phyloP scores from a whole-genome alignment of 352 stramenopile species.

The Pythium biforme region DNA sequence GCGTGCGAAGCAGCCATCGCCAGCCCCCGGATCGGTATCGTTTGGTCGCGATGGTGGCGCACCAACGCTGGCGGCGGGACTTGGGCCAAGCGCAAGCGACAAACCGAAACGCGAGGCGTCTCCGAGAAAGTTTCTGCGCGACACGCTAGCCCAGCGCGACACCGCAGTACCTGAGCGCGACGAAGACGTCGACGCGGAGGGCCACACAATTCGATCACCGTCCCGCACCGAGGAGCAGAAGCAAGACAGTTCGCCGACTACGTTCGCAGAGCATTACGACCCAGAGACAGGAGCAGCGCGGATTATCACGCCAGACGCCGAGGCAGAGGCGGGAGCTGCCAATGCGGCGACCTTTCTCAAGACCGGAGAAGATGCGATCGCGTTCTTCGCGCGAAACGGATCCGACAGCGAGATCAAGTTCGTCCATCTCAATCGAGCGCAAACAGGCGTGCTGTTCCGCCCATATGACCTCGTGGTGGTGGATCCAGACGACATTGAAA shows the following conservation, averaged over 20 bases:
- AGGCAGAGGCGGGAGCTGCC: slow-evolving; percentile 49
- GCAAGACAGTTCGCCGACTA: slow-evolving; percentile 24
- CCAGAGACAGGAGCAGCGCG: slow-evolving; percentile 39
- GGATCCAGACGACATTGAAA: slow-evolving; percentile 65
- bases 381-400: slow-evolving; percentile 93
- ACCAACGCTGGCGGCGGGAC: not conserved
- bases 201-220: slow-evolving; percentile 17
- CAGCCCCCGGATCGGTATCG: not conserved
- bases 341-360: slow-evolving; percentile 57
- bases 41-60: not conserved
- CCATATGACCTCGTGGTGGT: slow-evolving; percentile 93
- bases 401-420: slow-evolving; percentile 93
- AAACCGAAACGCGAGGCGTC: slow-evolving; percentile 54
- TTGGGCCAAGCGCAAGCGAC: slow-evolving; percentile 14
- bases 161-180: slow-evolving; percentile 4
- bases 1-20: slow-evolving; percentile 18
- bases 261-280: slow-evolving; percentile 52
- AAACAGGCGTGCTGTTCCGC: slow-evolving; percentile 69
- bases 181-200: slow-evolving; percentile 19
- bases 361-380: slow-evolving; percentile 90
- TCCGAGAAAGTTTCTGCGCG: slow-evolving; percentile 62
- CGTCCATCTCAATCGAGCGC: slow-evolving; percentile 88
- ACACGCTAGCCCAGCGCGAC: slow-evolving; percentile 35
- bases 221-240: slow-evolving; percentile 15
- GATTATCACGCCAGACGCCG: slow-evolving; percentile 38